Evolutionary conservation across 2,329 filamentous ascomycete species (phyloP).

Genomic region (Dryadomyces sulphureus): DNA sequence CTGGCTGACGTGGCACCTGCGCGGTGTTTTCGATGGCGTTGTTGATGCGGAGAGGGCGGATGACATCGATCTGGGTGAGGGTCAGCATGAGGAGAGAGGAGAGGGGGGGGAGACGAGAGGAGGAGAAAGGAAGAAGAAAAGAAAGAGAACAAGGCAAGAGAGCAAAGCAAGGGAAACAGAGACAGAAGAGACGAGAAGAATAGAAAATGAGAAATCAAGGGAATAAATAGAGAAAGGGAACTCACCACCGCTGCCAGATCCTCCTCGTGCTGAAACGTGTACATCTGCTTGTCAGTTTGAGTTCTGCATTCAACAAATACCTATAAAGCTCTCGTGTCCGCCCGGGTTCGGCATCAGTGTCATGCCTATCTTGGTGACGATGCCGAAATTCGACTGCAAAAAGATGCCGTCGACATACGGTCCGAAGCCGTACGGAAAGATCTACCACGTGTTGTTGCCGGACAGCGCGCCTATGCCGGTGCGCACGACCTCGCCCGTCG

Average conservation of each 20-base stretch:
- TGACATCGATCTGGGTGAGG: constrained; percentile 24
- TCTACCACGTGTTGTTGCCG: constrained; percentile 24
- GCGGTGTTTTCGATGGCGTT: constrained; percentile 24
- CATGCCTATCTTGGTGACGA: constrained; percentile 40
- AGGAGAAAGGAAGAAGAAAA: neutral
- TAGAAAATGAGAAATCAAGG: no score
- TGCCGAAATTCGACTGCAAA: constrained; percentile 33
- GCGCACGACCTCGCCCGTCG: constrained; percentile 25
- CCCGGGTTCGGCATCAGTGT: constrained; percentile 36
- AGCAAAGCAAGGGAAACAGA: neutral
- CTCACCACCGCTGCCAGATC: constrained; percentile 29
- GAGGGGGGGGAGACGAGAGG: neutral
- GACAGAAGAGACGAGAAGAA: neutral
- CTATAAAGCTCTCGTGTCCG: constrained; percentile 26
- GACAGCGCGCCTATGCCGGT: constrained; percentile 25
- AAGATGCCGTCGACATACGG: constrained; percentile 30
- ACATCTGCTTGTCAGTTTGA: constrained; percentile 10
- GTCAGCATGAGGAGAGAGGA: neutral
- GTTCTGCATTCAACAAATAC: neutral
- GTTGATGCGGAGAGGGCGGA: constrained; percentile 26
- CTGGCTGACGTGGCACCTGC: constrained; percentile 21
- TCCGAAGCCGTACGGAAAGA: constrained; percentile 26
- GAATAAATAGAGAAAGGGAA: neutral
- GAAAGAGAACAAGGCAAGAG: neutral
- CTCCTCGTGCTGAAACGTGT: constrained; percentile 27